Conservation (phyloP, 441 rosid species). For the Erysimum pusillum region DNA sequence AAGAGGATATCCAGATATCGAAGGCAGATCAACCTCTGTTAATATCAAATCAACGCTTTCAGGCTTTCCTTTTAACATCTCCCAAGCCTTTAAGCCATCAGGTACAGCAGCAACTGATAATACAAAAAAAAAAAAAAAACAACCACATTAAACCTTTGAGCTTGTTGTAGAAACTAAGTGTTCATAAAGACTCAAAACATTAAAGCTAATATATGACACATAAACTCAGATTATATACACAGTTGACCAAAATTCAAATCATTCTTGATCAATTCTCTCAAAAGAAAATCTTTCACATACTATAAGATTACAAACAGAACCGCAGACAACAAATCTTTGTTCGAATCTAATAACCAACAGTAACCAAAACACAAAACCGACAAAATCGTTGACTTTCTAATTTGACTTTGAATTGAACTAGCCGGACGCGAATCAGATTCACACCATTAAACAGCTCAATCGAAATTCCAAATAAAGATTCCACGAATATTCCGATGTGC, state of each 20-base stretch:
- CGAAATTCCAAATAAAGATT: slow-evolving; percentile 1
- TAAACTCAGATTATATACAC: not conserved
- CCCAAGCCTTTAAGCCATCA: slow-evolving; percentile 97
- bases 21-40: slow-evolving; percentile 91
- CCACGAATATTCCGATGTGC: not conserved
- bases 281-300: not conserved
- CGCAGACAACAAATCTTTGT: slow-evolving; percentile 3
- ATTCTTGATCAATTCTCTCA: not conserved
- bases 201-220: not conserved
- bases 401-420: not conserved
- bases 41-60: slow-evolving; percentile 74
- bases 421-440: not conserved
- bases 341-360: not conserved
- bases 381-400: slow-evolving; percentile 25
- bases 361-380: not conserved
- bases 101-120: slow-evolving; percentile 76
- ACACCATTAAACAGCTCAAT: slow-evolving; percentile 27
- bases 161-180: not conserved
- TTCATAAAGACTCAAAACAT: not conserved
- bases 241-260: not conserved
- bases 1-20: slow-evolving; percentile 88
- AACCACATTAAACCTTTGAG: slow-evolving; percentile 17
- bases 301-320: not conserved
- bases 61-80: slow-evolving; percentile 72
- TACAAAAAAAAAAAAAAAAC: slow-evolving; percentile 14